A percentile compares a stretch with the other conserved stretches of the same genome.
These are phyloP conservation scores for Fusarium sp. DNA, from an alignment of 2,329 filamentous ascomycete genomes.

Conservation along the genomic window DNA sequence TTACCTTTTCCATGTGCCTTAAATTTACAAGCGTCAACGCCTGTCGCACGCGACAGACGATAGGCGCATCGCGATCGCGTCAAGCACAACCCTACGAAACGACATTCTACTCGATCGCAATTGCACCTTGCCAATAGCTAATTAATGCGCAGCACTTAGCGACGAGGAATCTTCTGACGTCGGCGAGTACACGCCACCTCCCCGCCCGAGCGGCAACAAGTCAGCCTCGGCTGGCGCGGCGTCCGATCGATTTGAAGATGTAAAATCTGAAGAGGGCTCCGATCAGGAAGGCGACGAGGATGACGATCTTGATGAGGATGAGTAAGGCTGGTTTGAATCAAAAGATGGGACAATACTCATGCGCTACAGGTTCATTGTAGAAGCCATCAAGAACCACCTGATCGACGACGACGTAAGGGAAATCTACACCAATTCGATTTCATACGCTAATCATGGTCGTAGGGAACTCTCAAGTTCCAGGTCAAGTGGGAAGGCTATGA, in stretches of 20 bases:
- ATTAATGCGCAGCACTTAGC: constrained; percentile 55
- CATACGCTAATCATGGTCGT: constrained; percentile 10
- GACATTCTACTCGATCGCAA: constrained; percentile 12
- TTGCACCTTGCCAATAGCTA: constrained; percentile 28
- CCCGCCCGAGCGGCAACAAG: constrained; percentile 48
- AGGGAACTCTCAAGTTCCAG: constrained; percentile 72
- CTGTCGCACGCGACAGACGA: constrained; percentile 10
- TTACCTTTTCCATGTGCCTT: no score
- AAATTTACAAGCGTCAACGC: not conserved
- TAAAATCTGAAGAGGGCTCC: constrained; percentile 51
- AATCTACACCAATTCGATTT: not conserved
- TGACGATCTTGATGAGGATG: constrained; percentile 60
- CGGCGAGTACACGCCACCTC: constrained; percentile 46
- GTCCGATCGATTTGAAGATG: constrained; percentile 42
- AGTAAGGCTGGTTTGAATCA: constrained; percentile 54
- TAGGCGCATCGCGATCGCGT: constrained; percentile 26
- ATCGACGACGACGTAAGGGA: constrained; percentile 68
- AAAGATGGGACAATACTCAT: constrained; percentile 38
- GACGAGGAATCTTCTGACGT: constrained; percentile 57
- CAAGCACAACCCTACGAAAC: constrained; percentile 1
- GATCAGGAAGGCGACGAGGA: constrained; percentile 55
- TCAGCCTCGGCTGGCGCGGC: constrained; percentile 42
- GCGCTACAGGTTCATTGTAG: constrained; percentile 76
- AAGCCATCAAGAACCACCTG: constrained; percentile 78
- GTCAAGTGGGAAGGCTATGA: constrained; percentile 89